Evolutionary conservation across 2,329 filamentous ascomycete species (phyloP).

Genomic region (Fusarium oligoseptatum): DNA sequence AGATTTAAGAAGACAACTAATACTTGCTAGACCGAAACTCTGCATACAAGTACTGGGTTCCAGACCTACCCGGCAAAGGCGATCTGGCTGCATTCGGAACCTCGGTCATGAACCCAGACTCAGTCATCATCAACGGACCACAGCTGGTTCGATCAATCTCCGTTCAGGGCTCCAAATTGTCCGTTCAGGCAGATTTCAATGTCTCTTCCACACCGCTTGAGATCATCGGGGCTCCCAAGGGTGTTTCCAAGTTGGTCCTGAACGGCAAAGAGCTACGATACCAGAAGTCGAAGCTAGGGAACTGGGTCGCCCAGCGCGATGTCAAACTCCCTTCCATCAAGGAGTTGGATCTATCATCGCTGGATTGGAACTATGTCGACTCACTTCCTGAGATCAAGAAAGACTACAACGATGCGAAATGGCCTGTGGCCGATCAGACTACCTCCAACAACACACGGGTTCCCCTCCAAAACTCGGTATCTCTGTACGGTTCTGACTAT

Average conservation of each 20-base stretch:
- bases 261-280: slow-evolving; percentile 57
- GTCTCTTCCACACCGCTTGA: slow-evolving; percentile 72
- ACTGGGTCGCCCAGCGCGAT: slow-evolving; percentile 63
- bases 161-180: slow-evolving; percentile 67
- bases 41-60: slow-evolving; percentile 78
- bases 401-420: slow-evolving; percentile 76
- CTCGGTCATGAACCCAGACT: slow-evolving; percentile 50
- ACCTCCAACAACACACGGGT: slow-evolving; percentile 71
- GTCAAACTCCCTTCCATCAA: slow-evolving; percentile 66
- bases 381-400: slow-evolving; percentile 76
- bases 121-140: slow-evolving; percentile 69
- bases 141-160: slow-evolving; percentile 74
- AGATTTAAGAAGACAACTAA: background rate
- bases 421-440: slow-evolving; percentile 70
- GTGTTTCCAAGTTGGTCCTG: slow-evolving; percentile 59
- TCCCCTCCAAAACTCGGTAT: slow-evolving; percentile 72
- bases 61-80: slow-evolving; percentile 61
- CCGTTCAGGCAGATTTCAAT: slow-evolving; percentile 80
- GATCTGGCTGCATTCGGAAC: slow-evolving; percentile 48
- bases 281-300: slow-evolving; percentile 56
- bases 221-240: slow-evolving; percentile 71
- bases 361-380: slow-evolving; percentile 79
- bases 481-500: slow-evolving; percentile 79
- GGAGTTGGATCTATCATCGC: slow-evolving; percentile 66
- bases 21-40: slow-evolving; percentile 67